phyloP scores from a whole-genome alignment of 116 monocot genomes.

The Zostera marina region DNA sequence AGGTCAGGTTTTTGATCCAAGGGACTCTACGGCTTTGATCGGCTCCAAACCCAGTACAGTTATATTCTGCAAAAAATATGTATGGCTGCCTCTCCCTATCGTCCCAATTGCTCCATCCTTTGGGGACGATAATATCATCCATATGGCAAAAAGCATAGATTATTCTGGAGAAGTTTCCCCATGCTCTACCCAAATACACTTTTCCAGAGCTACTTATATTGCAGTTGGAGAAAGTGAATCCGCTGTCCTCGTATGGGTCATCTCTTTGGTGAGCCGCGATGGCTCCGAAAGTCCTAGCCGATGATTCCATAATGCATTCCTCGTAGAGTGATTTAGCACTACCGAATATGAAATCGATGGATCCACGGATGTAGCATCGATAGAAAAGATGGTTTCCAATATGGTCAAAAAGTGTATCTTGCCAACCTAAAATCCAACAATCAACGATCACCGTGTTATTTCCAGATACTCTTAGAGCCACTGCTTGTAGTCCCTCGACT shows the following conservation, averaged over 20 bases:
- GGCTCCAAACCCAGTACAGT: constrained; percentile 44
- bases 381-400: constrained; percentile 69
- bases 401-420: constrained; percentile 90
- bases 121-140: constrained; percentile 35
- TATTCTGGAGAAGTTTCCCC: constrained; percentile 65
- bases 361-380: no score
- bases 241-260: constrained; percentile 34
- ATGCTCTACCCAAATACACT: constrained; percentile 75
- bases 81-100: constrained; percentile 66
- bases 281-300: constrained; percentile 50
- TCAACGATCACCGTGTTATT: constrained; percentile 61
- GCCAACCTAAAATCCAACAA: constrained; percentile 58
- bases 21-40: constrained; percentile 41
- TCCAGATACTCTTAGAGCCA: constrained; percentile 66
- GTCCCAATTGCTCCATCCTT: constrained; percentile 93
- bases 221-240: constrained; percentile 65
- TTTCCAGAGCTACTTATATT: constrained; percentile 43
- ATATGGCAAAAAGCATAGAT: constrained; percentile 57
- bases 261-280: constrained; percentile 78
- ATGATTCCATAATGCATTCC: constrained; percentile 52
- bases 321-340: constrained; percentile 55
- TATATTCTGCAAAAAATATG: constrained; percentile 63
- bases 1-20: constrained; percentile 67
- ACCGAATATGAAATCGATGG: constrained; percentile 96
- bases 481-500: constrained; percentile 66